These are phyloP conservation scores for Fraxinus ornus DNA, from an alignment of 305 asterid genomes.

Conservation along the genomic window DNA sequence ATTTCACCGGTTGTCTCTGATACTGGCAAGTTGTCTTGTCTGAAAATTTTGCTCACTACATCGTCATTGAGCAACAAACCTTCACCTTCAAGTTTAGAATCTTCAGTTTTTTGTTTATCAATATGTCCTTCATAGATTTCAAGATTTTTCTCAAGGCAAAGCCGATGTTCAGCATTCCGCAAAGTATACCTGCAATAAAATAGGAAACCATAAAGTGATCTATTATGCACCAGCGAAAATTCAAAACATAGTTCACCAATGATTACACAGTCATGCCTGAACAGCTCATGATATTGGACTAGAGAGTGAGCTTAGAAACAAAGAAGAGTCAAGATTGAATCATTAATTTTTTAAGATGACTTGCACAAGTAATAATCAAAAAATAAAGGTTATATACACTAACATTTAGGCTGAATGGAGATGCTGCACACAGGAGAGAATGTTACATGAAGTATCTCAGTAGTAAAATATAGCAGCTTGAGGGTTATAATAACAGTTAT, in stretches of 20 bases:
- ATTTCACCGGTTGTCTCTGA: constrained; percentile 43
- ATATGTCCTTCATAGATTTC: constrained; percentile 49
- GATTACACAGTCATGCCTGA: background rate
- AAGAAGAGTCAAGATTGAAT: background rate
- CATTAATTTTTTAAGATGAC: background rate
- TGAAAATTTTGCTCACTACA: constrained; percentile 25
- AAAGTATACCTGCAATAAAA: constrained; percentile 64
- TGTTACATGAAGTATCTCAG: background rate
- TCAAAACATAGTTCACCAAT: background rate
- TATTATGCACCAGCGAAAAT: background rate
- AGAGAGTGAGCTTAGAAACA: background rate
- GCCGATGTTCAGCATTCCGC: constrained; percentile 86
- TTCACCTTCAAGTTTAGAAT: constrained; percentile 37
- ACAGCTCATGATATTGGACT: background rate
- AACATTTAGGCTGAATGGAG: background rate
- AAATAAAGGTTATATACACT: background rate
- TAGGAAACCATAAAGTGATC: constrained; percentile 3
- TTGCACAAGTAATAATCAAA: background rate
- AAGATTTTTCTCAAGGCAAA: constrained; percentile 81
- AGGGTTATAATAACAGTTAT: background rate
- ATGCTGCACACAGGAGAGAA: background rate
- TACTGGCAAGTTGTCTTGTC: constrained; percentile 35
- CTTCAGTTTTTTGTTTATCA: constrained; percentile 41
- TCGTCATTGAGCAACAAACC: constrained; percentile 33
- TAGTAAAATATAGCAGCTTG: background rate